Evolutionary conservation across 2,329 filamentous ascomycete species (phyloP).

Genomic region (Trichoderma sp.): DNA sequence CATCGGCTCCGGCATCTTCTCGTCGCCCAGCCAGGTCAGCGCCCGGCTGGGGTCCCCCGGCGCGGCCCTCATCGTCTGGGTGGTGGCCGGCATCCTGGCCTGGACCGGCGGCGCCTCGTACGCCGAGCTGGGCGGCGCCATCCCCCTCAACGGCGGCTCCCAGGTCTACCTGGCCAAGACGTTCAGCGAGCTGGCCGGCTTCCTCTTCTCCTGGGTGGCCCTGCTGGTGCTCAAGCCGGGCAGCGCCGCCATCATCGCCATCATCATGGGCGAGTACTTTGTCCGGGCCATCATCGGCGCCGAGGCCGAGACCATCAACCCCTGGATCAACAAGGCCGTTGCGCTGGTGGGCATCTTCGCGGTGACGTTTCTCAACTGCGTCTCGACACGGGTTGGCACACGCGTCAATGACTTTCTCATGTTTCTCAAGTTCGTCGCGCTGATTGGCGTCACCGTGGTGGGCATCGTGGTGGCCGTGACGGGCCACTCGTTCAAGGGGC

Average conservation of each 20-base stretch:
- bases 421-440: constrained; percentile 92
- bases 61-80: constrained; percentile 88
- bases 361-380: constrained; percentile 84
- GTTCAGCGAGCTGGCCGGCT: constrained; percentile 89
- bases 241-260: constrained; percentile 88
- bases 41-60: constrained; percentile 88
- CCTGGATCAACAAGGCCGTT: constrained; percentile 89
- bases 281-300: constrained; percentile 83
- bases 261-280: constrained; percentile 98
- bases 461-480: constrained; percentile 89
- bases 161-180: constrained; percentile 96
- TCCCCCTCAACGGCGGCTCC: constrained; percentile 90
- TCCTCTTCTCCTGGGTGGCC: constrained; percentile 95
- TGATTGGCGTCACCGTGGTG: constrained; percentile 82
- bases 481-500: constrained; percentile 75
- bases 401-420: constrained; percentile 89
- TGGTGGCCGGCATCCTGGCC: constrained; percentile 84
- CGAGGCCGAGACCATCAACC: constrained; percentile 77
- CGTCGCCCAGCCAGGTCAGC: constrained; percentile 90
- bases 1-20: constrained; percentile 96
- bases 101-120: constrained; percentile 97
- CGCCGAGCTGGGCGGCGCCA: constrained; percentile 92
- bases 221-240: constrained; percentile 94
- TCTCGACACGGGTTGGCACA: constrained; percentile 87
- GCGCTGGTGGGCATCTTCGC: constrained; percentile 73